Evolutionary conservation across 2,329 filamentous ascomycete species (phyloP).

Genomic region (Sporothrix sp.): DNA sequence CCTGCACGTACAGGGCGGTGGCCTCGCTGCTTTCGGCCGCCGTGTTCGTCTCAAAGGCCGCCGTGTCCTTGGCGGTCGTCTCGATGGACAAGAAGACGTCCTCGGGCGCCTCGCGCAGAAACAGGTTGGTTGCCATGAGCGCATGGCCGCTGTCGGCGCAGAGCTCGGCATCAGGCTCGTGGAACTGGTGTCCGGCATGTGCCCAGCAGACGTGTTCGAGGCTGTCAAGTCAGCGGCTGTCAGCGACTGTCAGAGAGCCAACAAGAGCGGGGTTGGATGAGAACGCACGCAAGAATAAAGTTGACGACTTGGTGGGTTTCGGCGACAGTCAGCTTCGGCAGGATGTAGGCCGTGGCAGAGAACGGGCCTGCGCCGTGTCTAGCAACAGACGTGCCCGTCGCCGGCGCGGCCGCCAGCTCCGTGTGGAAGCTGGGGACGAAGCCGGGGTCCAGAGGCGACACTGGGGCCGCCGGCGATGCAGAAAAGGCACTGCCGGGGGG

Average conservation of each 20-base stretch:
- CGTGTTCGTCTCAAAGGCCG: slow-evolving; percentile 11
- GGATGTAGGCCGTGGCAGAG: neutral
- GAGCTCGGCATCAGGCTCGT: slow-evolving; percentile 1
- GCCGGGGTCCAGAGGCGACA: slow-evolving; percentile 5
- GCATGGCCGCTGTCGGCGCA: slow-evolving; percentile 29
- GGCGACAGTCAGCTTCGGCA: slow-evolving; percentile 25
- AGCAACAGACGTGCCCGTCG: neutral
- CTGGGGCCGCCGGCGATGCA: neutral
- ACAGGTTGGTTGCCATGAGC: slow-evolving; percentile 35
- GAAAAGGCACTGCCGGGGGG: neutral
- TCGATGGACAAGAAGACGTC: slow-evolving; percentile 23
- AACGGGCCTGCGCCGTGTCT: neutral
- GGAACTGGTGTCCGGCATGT: slow-evolving; percentile 33
- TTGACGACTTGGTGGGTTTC: slow-evolving; percentile 41
- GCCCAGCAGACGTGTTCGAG: slow-evolving; percentile 45
- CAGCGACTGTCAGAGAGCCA: too few relatives aligned
- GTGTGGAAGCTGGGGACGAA: slow-evolving; percentile 9
- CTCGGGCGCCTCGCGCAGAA: slow-evolving; percentile 31
- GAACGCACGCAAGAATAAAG: slow-evolving; percentile 42
- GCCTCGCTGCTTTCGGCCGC: neutral
- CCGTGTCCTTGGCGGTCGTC: slow-evolving; percentile 13
- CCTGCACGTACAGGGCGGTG: neutral
- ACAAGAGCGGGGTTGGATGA: too few relatives aligned
- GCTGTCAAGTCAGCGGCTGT: slow-evolving; percentile 25
- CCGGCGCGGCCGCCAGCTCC: slow-evolving; percentile 1